Base-by-base conservation (phyloP, 768 basidiomycete genomes). In the Tricholoma matsutake region DNA sequence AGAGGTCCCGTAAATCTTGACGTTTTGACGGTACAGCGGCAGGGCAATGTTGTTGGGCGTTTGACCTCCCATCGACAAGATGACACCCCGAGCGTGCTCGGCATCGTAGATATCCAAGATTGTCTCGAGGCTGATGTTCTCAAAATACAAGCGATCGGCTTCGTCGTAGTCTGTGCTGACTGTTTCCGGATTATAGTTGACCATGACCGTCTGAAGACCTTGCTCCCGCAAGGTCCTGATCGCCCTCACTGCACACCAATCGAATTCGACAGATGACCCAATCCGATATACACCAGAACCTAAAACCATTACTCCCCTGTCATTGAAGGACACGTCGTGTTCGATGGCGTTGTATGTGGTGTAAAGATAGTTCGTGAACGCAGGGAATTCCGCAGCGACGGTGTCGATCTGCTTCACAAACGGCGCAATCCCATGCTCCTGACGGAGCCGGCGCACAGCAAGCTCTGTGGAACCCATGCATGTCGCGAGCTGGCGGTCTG, bases 361-460 rank as follows among this genome's bases (percentile, higher is more conserved):
- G 78, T 99, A 98, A 49, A 99, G 87, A 75, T 98, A 98, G 79
- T 99, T 99, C 58, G 97, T 98, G 80, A 89, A 94, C 0, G 96
- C 95, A 1, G 97, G 96, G 85, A 98, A 99, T 71, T 98, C 96
- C 29, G 97, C 96, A 10, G 97, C 97, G 58, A 98, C 96, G 0
- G 97, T 98, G 68, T 99, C 97, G 73, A 98, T 99, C 72, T 98
- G 96, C 81, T 98, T 98, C 76, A 97, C 91, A 72, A 94, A 96
- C 0, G 96, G 96, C 11, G 81, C 81, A 67, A 98, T 89, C 34
- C 83, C 84, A 52, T 76, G 75, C 74, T 98, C 96, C 71, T 93
- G 89, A 59, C 96, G 91, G 55, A 95, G 81, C 43, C 90, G 84
- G 60, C 96, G 92, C 31, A 98, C 88, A 45, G 95, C 95, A 43